These are phyloP conservation scores for Termitomyces sp. DNA, from an alignment of 768 basidiomycete genomes.

Conservation along the genomic window DNA sequence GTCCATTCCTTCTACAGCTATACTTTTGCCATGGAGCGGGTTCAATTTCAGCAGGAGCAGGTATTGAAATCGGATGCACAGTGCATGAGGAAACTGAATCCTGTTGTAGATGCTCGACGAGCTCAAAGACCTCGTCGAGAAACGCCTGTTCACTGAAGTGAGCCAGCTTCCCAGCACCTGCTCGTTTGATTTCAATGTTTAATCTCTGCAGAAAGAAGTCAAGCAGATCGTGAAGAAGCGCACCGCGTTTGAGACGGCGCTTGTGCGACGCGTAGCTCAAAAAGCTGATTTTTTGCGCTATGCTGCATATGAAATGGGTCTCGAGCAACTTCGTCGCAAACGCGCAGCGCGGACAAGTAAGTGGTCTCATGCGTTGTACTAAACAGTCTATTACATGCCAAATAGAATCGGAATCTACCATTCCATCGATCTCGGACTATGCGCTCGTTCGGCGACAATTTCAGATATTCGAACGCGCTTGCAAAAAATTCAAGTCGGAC, in stretches of 20 bases:
- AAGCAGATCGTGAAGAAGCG: constrained; percentile 82
- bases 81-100: constrained; percentile 5
- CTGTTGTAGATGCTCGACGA: constrained; percentile 88
- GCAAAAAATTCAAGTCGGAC: constrained; percentile 85
- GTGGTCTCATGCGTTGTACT: constrained; percentile 13
- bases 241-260: constrained; percentile 75
- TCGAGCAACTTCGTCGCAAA: constrained; percentile 77
- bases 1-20: not conserved
- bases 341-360: constrained; percentile 66
- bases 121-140: constrained; percentile 87
- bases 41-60: constrained; percentile 93
- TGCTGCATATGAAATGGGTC: constrained; percentile 84
- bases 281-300: constrained; percentile 89
- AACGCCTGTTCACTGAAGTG: constrained; percentile 77
- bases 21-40: constrained; percentile 73
- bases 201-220: constrained; percentile 55
- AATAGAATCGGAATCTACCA: constrained; percentile 36
- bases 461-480: constrained; percentile 86
- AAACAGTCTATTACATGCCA: not conserved
- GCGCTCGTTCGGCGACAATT: constrained; percentile 81
- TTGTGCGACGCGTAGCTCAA: constrained; percentile 78
- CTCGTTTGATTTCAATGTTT: constrained; percentile 6
- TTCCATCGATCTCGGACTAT: constrained; percentile 74
- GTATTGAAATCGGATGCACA: constrained; percentile 19
- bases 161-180: constrained; percentile 17